These are phyloP conservation scores for Apiotrichum gracile DNA, from an alignment of 1,284 basidiomycete species.

Conservation along the genomic window DNA sequence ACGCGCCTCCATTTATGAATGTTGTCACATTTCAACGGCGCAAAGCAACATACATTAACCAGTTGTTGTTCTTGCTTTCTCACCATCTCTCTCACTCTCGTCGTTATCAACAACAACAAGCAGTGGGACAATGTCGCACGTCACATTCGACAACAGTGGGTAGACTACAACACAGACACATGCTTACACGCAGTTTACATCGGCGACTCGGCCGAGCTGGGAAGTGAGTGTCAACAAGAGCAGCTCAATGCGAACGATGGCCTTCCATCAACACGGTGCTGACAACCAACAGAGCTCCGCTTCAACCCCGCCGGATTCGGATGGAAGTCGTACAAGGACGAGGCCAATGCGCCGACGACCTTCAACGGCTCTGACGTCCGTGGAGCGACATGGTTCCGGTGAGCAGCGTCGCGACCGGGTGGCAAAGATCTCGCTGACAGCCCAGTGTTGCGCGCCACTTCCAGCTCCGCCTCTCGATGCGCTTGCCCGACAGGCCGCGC, in stretches of 20 bases:
- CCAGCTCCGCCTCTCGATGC: constrained; percentile 67
- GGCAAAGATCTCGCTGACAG: background rate
- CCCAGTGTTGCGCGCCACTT: constrained; percentile 78
- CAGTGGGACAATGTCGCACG: constrained; percentile 30
- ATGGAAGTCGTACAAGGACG: constrained; percentile 66
- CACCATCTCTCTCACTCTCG: background rate
- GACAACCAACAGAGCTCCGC: constrained; percentile 64
- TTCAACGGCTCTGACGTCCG: constrained; percentile 71
- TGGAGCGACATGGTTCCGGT: constrained; percentile 76
- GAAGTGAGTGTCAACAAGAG: constrained; percentile 62
- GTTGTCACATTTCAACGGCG: too few relatives aligned
- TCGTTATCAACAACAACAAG: background rate
- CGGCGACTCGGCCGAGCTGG: constrained; percentile 64
- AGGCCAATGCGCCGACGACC: constrained; percentile 53
- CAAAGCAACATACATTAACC: too few relatives aligned
- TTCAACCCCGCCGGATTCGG: constrained; percentile 82
- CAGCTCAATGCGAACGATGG: too few relatives aligned
- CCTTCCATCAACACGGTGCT: background rate
- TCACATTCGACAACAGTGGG: constrained; percentile 42
- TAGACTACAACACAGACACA: background rate
- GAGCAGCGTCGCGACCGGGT: constrained; percentile 13
- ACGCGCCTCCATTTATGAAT: background rate
- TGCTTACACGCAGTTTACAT: constrained; percentile 56
- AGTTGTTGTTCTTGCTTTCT: background rate
- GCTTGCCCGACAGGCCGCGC: constrained; percentile 57